Evolutionary conservation across 2,329 filamentous ascomycete species (phyloP), one percentile per base, ranked within the genome.

Genomic region (Ilyonectria robusta): DNA sequence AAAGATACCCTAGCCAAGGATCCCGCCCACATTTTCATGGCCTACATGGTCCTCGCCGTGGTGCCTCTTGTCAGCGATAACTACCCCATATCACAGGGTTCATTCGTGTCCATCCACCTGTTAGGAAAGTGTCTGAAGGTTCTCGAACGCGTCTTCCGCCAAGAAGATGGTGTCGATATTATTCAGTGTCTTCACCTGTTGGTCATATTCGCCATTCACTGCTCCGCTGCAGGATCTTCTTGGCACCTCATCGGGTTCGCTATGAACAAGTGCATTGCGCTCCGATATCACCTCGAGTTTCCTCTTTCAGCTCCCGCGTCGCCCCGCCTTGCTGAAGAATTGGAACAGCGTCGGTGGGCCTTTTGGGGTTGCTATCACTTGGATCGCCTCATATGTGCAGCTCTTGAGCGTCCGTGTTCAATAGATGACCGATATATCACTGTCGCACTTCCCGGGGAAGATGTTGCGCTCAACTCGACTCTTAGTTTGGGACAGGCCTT

Each of bases 191-290:
- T 69, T 5, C 67, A 66, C 37, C 54, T 69, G 9, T 55, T 69
- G 11, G 55, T 63, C 21, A 59, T 69, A 26, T 46, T 69, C 10
- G 59, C 67, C 33, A 63, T 69, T n/a, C 67, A 69, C 26, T 69
- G 62, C 29, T 69, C 67, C 6, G 55, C 67, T 3, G 67, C 67
- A 4, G 67, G 67, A 13, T 69, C 67, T 1, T 31, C 67, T 5
- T 69, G 67, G 67, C 67, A 69, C 29, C 56, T 69, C 6, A 54
- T 66, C n/a, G 67, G 67, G 8, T 69, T 69, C 37, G 67, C 67
- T 19, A 62, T 69, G 59, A 69, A 51, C 15, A 51, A 51, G n/a
- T 51, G 47, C n/a, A 33, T 51, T 9, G 47, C 21, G 8, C 23
- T 51, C 5, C 11, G 47, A 6, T 51, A 51, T 33, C 47, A 51